Evolutionary conservation across 2,329 filamentous ascomycete genomes (phyloP).

Genomic region (Fusarium robinianum): DNA sequence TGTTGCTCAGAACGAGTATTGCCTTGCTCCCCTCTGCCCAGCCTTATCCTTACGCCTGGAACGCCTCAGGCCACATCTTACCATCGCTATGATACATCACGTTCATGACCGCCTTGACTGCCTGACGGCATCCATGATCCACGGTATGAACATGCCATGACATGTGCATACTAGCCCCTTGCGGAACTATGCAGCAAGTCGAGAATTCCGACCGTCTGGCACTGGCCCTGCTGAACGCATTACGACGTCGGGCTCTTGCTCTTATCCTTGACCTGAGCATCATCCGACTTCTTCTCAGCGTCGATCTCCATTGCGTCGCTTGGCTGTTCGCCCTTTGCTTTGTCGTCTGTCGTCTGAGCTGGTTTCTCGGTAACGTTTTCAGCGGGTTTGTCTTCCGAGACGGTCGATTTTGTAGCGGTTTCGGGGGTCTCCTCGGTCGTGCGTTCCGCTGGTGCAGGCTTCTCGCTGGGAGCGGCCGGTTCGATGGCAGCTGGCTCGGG

Average conservation of each 20-base stretch:
- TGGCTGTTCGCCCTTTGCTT: slow-evolving; percentile 28
- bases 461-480: slow-evolving; percentile 19
- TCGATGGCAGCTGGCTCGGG: slow-evolving; percentile 26
- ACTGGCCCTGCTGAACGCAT: slow-evolving; percentile 2
- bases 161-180: slow-evolving; percentile 16
- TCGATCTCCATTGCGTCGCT: slow-evolving; percentile 44
- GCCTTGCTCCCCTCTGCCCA: slow-evolving; percentile 15
- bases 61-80: slow-evolving; percentile 33
- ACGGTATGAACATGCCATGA: slow-evolving; percentile 11
- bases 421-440: slow-evolving; percentile 13
- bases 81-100: slow-evolving; percentile 24
- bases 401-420: slow-evolving; percentile 18
- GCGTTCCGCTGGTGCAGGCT: slow-evolving; percentile 24
- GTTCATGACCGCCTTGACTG: slow-evolving; percentile 2
- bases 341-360: slow-evolving; percentile 14
- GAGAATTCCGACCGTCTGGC: slow-evolving; percentile 11
- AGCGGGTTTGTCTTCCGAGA: slow-evolving; percentile 20
- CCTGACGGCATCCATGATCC: background rate
- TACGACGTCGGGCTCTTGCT: slow-evolving; percentile 36
- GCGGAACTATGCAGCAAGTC: slow-evolving; percentile 20
- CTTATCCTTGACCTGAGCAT: slow-evolving; percentile 34
- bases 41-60: slow-evolving; percentile 33
- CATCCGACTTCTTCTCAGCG: slow-evolving; percentile 37
- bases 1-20: slow-evolving; percentile 8
- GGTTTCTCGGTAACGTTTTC: slow-evolving; percentile 30